Conservation (phyloP, 495 filamentous ascomycete genomes). For the Xylaria venustula region DNA sequence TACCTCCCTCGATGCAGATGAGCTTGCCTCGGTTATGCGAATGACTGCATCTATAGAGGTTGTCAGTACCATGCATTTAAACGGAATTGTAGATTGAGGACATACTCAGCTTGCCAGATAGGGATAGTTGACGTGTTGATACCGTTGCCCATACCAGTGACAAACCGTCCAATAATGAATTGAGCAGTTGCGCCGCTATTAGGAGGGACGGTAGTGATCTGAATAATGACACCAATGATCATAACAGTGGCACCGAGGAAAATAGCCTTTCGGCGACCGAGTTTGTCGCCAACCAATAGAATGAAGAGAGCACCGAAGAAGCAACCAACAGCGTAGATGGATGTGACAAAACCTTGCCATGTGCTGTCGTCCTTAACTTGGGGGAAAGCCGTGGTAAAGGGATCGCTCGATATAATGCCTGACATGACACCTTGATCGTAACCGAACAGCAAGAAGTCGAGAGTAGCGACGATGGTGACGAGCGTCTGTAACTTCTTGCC, state of each 20-base stretch:
- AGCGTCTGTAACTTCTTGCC: constrained; percentile 52
- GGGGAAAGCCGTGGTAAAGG: constrained; percentile 37
- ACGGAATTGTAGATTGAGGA: constrained; percentile 38
- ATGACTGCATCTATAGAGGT: constrained; percentile 58
- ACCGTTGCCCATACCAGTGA: constrained; percentile 69
- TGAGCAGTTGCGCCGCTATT: constrained; percentile 48
- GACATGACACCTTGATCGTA: constrained; percentile 52
- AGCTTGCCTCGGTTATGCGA: constrained; percentile 69
- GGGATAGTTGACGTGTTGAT: constrained; percentile 73
- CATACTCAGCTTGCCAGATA: constrained; percentile 69
- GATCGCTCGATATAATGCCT: constrained; percentile 39
- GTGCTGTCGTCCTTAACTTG: constrained; percentile 34
- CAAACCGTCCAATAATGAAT: constrained; percentile 67
- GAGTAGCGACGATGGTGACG: constrained; percentile 59
- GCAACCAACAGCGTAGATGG: constrained; percentile 66
- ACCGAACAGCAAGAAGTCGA: constrained; percentile 40
- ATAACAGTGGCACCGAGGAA: constrained; percentile 65
- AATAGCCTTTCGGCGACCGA: constrained; percentile 69
- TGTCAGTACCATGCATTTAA: constrained; percentile 6
- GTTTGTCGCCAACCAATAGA: constrained; percentile 64
- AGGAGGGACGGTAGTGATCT: constrained; percentile 49
- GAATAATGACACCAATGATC: constrained; percentile 67
- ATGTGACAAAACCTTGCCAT: constrained; percentile 73
- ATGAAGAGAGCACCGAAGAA: constrained; percentile 64
- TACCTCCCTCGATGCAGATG: constrained; percentile 74